Evolutionary conservation across 2,329 filamentous ascomycete genomes (phyloP).

Genomic region (Exophiala lecanii-corni): DNA sequence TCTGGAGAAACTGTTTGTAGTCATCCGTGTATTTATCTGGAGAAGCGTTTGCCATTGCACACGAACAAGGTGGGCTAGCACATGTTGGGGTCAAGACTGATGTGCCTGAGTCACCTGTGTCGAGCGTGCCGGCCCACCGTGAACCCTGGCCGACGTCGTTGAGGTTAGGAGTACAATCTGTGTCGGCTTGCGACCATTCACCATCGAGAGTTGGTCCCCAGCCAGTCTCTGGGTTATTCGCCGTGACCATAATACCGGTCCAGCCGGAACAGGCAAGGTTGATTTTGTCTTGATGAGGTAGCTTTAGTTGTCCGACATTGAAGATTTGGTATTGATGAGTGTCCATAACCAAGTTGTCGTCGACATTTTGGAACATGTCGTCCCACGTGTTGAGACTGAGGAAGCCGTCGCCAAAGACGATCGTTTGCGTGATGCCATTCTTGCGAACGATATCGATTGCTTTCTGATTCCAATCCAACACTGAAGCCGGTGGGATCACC

Average conservation of each 20-base stretch:
- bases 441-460: slow-evolving; percentile 68
- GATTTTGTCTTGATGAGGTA: slow-evolving; percentile 77
- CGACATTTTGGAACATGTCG: slow-evolving; percentile 66
- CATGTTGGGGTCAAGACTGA: slow-evolving; percentile 68
- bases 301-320: slow-evolving; percentile 79
- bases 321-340: slow-evolving; percentile 99
- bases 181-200: slow-evolving; percentile 97
- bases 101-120: slow-evolving; percentile 56
- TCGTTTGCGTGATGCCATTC: slow-evolving; percentile 67
- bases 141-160: slow-evolving; percentile 87
- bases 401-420: slow-evolving; percentile 94
- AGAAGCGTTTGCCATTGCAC: slow-evolving; percentile 70
- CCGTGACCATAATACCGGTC: slow-evolving; percentile 70
- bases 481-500: slow-evolving; percentile 55
- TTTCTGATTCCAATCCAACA: slow-evolving; percentile 73
- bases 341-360: slow-evolving; percentile 73
- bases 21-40: slow-evolving; percentile 59
- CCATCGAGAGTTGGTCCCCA: slow-evolving; percentile 93
- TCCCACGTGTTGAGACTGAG: slow-evolving; percentile 89
- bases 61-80: slow-evolving; percentile 67
- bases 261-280: slow-evolving; percentile 83
- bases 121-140: slow-evolving; percentile 83
- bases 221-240: slow-evolving; percentile 57
- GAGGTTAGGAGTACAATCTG: slow-evolving; percentile 80
- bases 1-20: slow-evolving; percentile 81